A percentile compares a stretch with the other conserved stretches of the same genome.
These are phyloP conservation scores for Pythium dissimile DNA, from an alignment of 352 stramenopile species.

Conservation along the genomic window DNA sequence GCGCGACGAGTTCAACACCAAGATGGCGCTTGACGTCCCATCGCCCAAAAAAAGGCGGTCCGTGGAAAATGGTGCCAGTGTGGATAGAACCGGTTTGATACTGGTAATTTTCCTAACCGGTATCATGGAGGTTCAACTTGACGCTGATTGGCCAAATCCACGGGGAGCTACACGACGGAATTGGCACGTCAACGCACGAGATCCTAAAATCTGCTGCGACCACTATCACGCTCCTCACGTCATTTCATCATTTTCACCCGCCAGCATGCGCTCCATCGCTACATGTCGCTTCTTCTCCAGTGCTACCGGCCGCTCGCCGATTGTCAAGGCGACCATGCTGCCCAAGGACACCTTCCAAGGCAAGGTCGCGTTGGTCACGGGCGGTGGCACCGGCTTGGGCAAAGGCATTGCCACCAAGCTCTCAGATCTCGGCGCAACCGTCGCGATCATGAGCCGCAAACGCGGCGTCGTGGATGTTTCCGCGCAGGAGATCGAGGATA, in stretches of 20 bases:
- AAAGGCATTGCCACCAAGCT: slow-evolving; percentile 93
- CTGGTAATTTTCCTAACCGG: slow-evolving; percentile 1
- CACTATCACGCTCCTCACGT: neutral
- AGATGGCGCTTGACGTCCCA: neutral
- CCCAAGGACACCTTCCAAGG: slow-evolving; percentile 59
- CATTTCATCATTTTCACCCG: neutral
- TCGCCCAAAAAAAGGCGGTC: slow-evolving; percentile 14
- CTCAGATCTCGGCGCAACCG: slow-evolving; percentile 89
- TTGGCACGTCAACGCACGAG: neutral
- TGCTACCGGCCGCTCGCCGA: slow-evolving; percentile 21
- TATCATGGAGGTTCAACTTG: slow-evolving; percentile 4
- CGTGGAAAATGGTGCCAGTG: neutral
- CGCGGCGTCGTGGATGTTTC: slow-evolving; percentile 86
- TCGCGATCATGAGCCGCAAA: slow-evolving; percentile 95
- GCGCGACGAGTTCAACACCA: neutral
- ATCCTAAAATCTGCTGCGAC: neutral
- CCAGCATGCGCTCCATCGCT: slow-evolving; percentile 4
- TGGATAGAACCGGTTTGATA: neutral
- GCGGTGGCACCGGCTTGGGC: slow-evolving; percentile 92
- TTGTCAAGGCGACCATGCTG: slow-evolving; percentile 63
- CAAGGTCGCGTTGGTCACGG: slow-evolving; percentile 93
- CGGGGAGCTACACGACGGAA: slow-evolving; percentile 12
- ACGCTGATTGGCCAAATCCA: slow-evolving; percentile 26
- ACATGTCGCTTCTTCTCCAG: slow-evolving; percentile 15
- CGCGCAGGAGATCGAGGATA: slow-evolving; percentile 68